Evolutionary conservation across 1,284 basidiomycete species (phyloP).

Genomic region (Pseudozyma tsukubaensis): DNA sequence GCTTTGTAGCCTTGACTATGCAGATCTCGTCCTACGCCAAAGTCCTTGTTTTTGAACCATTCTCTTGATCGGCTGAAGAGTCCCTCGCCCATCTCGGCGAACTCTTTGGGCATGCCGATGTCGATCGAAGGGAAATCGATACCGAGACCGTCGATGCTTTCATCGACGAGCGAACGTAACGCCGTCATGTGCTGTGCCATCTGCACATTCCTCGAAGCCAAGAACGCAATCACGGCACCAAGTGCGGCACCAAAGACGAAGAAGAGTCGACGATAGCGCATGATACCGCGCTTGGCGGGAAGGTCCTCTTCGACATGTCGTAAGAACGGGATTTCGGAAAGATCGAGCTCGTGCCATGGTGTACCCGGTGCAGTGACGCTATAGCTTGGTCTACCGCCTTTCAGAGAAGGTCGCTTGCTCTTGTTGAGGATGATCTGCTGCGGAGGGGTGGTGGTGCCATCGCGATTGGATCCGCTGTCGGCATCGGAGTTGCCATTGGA

Average conservation of each 20-base stretch:
- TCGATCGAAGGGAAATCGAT: conserved; percentile 56
- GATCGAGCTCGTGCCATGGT: conserved; percentile 63
- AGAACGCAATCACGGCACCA: conserved; percentile 54
- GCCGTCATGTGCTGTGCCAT: conserved; percentile 54
- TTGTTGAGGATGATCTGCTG: conserved; percentile 51
- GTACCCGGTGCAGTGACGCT: conserved; percentile 57
- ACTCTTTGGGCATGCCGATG: conserved; percentile 61
- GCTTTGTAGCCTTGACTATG: conserved; percentile 50
- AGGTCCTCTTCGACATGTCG: conserved; percentile 30
- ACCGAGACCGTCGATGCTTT: conserved; percentile 53
- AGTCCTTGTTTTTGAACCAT: conserved; percentile 66
- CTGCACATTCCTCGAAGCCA: conserved; percentile 43
- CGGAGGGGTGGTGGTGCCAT: conserved; percentile 38
- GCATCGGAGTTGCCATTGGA: conserved; percentile 9
- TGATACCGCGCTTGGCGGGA: conserved; percentile 42
- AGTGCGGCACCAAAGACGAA: conserved; percentile 55
- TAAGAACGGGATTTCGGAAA: conserved; percentile 58
- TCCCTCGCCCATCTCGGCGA: conserved; percentile 61
- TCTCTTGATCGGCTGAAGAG: conserved; percentile 56
- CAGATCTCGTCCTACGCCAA: conserved; percentile 58
- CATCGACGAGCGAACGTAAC: conserved; percentile 57
- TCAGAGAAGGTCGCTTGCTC: conserved; percentile 34
- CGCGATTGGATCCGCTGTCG: background rate
- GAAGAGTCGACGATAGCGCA: conserved; percentile 59
- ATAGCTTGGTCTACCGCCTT: conserved; percentile 45